These are phyloP conservation scores for Kwoniella shandongensis DNA, from an alignment of 768 basidiomycete genomes.

Conservation along the genomic window DNA sequence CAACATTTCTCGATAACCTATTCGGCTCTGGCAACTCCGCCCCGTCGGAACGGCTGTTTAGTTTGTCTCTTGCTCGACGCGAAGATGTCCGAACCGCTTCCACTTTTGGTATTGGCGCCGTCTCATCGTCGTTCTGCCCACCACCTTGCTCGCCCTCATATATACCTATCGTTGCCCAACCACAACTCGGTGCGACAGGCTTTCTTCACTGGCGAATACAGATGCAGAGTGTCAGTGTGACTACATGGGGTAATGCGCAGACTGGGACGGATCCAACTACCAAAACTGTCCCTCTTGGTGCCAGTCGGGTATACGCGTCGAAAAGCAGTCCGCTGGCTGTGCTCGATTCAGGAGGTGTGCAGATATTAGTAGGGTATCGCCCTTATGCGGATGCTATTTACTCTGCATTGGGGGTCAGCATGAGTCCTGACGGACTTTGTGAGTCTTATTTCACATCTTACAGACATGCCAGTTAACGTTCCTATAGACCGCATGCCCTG, in stretches of 20 bases:
- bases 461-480: conserved; percentile 10
- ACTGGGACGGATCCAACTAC: conserved; percentile 22
- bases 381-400: conserved; percentile 46
- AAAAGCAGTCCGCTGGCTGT: conserved; percentile 45
- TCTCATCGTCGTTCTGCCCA: conserved; percentile 33
- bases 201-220: conserved; percentile 49
- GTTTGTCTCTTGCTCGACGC: conserved; percentile 44
- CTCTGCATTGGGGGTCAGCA: conserved; percentile 33
- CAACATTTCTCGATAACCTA: conserved; percentile 52
- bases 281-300: conserved; percentile 28
- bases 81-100: conserved; percentile 50
- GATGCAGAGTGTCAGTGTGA: conserved; percentile 36
- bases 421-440: conserved; percentile 49
- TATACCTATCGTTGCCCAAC: conserved; percentile 45
- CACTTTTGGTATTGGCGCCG: conserved; percentile 43
- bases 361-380: conserved; percentile 44
- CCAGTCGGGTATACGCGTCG: conserved; percentile 27
- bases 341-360: conserved; percentile 51
- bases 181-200: conserved; percentile 38
- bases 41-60: conserved; percentile 45
- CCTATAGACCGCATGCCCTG: conserved; percentile 49
- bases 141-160: conserved; percentile 42
- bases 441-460: conserved; percentile 21
- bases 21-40: conserved; percentile 47
- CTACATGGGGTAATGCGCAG: conserved; percentile 32